Percentiles rank a stretch among this genome's conserved stretches.
phyloP scores from a whole-genome alignment of 1,284 basidiomycete species.

The Fomitopsis betulina region DNA sequence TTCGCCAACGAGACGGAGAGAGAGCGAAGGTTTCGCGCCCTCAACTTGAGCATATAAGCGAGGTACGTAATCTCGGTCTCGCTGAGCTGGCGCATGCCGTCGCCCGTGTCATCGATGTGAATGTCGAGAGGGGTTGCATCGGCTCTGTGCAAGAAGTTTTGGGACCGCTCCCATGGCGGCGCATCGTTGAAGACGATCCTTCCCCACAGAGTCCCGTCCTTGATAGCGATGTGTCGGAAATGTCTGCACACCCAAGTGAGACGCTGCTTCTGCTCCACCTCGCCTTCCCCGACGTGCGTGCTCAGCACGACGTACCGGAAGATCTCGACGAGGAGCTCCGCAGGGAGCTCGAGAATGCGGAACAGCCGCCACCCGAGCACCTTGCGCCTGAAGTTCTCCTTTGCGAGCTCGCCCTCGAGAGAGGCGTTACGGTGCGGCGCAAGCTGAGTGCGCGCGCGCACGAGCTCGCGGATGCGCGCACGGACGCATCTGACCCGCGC shows the following conservation, averaged over 20 bases:
- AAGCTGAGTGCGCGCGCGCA: conserved; percentile 14
- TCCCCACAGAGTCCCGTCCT: conserved; percentile 20
- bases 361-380: conserved; percentile 43
- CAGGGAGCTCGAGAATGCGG: conserved; percentile 54
- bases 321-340: conserved; percentile 59
- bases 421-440: conserved; percentile 1
- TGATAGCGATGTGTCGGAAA: conserved; percentile 28
- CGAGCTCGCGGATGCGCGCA: conserved; percentile 15
- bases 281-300: conserved; percentile 28
- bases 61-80: neutral
- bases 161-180: conserved; percentile 43
- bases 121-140: conserved; percentile 49
- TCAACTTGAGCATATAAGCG: neutral
- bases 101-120: conserved; percentile 43
- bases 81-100: neutral
- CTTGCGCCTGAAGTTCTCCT: conserved; percentile 19
- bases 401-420: conserved; percentile 13
- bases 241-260: conserved; percentile 54
- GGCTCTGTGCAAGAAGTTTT: conserved; percentile 50
- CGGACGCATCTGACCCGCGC: conserved; percentile 1
- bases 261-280: conserved; percentile 27
- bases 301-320: conserved; percentile 54
- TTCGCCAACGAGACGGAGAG: conserved; percentile 48
- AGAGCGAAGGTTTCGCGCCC: conserved; percentile 41
- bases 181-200: conserved; percentile 44